Evolutionary conservation across 306 rosid species (phyloP).

Genomic region (Chamaecrista fasciculata): DNA sequence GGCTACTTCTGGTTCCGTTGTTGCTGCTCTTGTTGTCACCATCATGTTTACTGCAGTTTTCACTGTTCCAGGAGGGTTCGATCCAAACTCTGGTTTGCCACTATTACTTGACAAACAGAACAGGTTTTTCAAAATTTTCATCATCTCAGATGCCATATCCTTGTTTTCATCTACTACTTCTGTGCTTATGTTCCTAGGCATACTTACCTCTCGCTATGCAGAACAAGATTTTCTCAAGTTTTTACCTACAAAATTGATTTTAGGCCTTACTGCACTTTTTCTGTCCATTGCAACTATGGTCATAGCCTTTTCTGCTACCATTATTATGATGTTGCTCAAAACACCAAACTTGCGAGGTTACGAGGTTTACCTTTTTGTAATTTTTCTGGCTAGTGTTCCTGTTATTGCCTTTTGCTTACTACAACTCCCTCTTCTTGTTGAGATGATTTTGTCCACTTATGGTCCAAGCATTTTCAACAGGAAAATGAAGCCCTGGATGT

Average conservation of each 20-base stretch:
- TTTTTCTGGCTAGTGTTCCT: not conserved
- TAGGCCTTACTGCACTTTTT: not conserved
- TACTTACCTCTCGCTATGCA: not conserved
- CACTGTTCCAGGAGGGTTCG: not conserved
- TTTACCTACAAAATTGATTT: not conserved
- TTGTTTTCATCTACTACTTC: not conserved
- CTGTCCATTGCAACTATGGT: constrained; percentile 6
- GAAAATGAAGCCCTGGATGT: not conserved
- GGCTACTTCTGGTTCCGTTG: not conserved
- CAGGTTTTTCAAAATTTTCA: not conserved
- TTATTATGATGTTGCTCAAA: not conserved
- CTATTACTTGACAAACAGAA: not conserved
- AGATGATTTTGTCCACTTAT: not conserved
- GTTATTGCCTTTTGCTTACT: not conserved
- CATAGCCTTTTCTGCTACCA: not conserved
- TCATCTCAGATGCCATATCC: not conserved
- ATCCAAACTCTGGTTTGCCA: not conserved
- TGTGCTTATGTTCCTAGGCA: not conserved
- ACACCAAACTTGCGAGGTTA: not conserved
- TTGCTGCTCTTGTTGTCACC: not conserved
- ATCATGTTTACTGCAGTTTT: not conserved
- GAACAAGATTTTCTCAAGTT: constrained; percentile 5
- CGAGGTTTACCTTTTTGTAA: not conserved
- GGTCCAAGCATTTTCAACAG: constrained; percentile 6
- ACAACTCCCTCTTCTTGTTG: not conserved